These are phyloP conservation scores for Talaromyces atroroseus DNA, from an alignment of 2,329 filamentous ascomycete genomes.

Conservation along the genomic window DNA sequence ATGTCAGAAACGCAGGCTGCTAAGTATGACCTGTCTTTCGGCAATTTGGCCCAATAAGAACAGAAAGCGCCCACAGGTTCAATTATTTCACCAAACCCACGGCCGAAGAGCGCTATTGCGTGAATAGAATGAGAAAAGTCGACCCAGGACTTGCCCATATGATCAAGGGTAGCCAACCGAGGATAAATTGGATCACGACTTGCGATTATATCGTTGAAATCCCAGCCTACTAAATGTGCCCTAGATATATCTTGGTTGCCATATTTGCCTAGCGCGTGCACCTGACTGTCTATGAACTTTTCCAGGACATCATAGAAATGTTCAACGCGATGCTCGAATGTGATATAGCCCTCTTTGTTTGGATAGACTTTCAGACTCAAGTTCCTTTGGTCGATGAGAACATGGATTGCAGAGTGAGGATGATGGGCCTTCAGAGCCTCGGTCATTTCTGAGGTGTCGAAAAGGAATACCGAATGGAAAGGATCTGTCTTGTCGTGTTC, in stretches of 20 bases:
- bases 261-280: not conserved
- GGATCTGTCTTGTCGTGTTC: conserved; percentile 13
- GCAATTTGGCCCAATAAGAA: conserved; percentile 24
- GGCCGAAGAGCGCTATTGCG: conserved; percentile 23
- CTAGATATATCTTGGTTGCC: conserved; percentile 11
- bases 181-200: conserved; percentile 21
- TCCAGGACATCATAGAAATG: not conserved
- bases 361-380: no score
- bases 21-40: conserved; percentile 29
- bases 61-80: conserved; percentile 19
- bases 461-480: conserved; percentile 3
- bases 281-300: not conserved
- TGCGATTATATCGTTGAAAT: conserved; percentile 22
- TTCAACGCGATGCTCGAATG: no score
- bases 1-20: conserved; percentile 23
- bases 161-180: conserved; percentile 14
- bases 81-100: conserved; percentile 24
- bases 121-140: conserved; percentile 26
- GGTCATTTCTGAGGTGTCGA: conserved; percentile 8
- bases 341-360: no score
- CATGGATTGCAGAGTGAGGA: conserved; percentile 12
- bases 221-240: conserved; percentile 25
- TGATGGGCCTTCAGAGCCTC: conserved; percentile 20
- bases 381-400: no score
- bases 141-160: conserved; percentile 24